Conservation (phyloP, 352 stramenopile species). For the Plasmopara viticola region DNA sequence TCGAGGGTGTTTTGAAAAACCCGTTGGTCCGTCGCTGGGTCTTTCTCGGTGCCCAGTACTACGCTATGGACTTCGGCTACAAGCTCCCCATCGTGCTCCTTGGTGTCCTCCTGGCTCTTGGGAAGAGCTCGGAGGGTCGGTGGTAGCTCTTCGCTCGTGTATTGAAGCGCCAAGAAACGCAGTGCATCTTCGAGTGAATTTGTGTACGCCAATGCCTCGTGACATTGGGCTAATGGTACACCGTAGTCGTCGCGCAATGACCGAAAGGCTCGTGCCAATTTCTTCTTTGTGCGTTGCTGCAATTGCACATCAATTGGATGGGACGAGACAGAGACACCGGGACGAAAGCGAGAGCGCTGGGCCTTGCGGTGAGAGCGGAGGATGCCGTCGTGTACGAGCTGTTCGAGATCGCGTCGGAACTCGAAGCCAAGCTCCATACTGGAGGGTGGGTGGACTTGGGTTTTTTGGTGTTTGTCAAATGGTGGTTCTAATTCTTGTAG, state of each 20-base stretch:
- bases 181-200: constrained; percentile 70
- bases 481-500: too few species aligned
- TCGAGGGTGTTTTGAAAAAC: not conserved
- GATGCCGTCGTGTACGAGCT: constrained; percentile 39
- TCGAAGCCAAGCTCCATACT: constrained; percentile 37
- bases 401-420: constrained; percentile 49
- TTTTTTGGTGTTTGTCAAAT: too few species aligned
- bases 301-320: constrained; percentile 35
- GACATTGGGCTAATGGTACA: constrained; percentile 19
- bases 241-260: constrained; percentile 50
- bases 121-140: constrained; percentile 30
- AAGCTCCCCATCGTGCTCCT: constrained; percentile 21
- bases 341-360: constrained; percentile 45
- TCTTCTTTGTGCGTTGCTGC: constrained; percentile 47
- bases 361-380: constrained; percentile 13
- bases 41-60: too few species aligned
- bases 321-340: constrained; percentile 27
- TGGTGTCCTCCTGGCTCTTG: constrained; percentile 8
- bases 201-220: constrained; percentile 44
- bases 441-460: too few species aligned
- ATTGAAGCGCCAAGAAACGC: constrained; percentile 52
- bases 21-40: too few species aligned
- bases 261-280: constrained; percentile 38
- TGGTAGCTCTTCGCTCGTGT: constrained; percentile 51
- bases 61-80: constrained; percentile 27